Conservation (phyloP, 139 green algal genomes). For the Tetradesmus obliquus region DNA sequence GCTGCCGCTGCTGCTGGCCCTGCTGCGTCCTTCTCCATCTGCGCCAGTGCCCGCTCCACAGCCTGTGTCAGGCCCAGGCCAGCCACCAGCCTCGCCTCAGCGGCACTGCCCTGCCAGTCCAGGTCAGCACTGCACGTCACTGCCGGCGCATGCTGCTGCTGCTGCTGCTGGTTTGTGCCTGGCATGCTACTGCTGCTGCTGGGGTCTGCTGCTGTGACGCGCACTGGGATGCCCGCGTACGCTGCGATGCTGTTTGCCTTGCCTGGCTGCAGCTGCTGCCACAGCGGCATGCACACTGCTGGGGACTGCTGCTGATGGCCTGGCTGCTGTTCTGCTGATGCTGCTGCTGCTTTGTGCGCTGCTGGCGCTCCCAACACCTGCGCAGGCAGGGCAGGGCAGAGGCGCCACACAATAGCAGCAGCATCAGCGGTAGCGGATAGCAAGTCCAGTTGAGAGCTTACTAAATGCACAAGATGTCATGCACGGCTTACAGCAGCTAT, state of each 20-base stretch:
- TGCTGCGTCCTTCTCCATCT: constrained; percentile 5
- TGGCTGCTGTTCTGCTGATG: constrained; percentile 15
- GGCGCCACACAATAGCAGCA: neutral
- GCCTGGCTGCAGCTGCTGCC: neutral
- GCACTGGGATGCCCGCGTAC: neutral
- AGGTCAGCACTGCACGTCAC: constrained; percentile 6
- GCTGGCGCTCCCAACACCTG: constrained; percentile 26
- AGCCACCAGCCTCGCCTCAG: constrained; percentile 20
- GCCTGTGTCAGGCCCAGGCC: constrained; percentile 8
- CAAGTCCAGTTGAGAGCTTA: neutral
- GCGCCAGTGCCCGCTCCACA: constrained; percentile 11
- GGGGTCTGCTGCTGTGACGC: neutral
- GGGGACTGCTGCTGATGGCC: neutral
- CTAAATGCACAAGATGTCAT: too few relatives aligned
- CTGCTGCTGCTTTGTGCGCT: constrained; percentile 26
- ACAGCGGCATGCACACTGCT: neutral
- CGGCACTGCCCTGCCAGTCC: constrained; percentile 18
- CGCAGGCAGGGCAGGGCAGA: neutral
- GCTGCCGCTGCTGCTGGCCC: neutral
- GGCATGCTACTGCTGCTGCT: neutral
- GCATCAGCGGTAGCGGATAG: neutral
- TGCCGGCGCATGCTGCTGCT: neutral
- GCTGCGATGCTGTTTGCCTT: neutral
- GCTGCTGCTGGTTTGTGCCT: neutral
- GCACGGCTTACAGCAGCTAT: too few relatives aligned